Evolutionary conservation across 495 filamentous ascomycete species (phyloP), one percentile per base, ranked within the genome.

Genomic region (Hypoxylon crocopeplum): DNA sequence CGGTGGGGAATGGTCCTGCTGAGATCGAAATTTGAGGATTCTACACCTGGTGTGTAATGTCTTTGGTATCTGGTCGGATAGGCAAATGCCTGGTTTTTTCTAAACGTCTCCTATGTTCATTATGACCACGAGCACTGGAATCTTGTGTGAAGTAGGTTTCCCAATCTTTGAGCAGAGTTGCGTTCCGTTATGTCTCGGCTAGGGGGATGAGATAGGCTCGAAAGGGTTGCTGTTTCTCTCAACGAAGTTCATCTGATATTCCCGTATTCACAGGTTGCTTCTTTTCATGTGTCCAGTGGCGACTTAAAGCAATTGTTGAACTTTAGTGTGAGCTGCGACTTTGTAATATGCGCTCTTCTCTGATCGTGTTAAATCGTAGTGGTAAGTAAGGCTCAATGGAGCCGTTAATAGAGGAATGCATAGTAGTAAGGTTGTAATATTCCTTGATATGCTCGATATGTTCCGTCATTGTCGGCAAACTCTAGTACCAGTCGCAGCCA

Each of bases 1-100:
- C 62, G 2, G 41, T 41, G 17, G 56, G 56, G 30, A 52, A 46
- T 7, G 40, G 33, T 11, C 39, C 36, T 44, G 41, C 47, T 12
- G 59, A 57, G 29, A 25, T 19, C 2, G 53, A 27, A 11, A 37
- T 39, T 22, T 62, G 29, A 46, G 10, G 13, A 2, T 0, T 45
- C 49, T 27, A n/a, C 20, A n/a, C 11, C 7, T 36, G 12, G 22
- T 37, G 7, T 32, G n/a, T 17, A 11, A 30, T 37, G 27, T 15
- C 22, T 52, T 56, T 30, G 21, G 16, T 47, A 15, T 32, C 15
- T 7, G 17, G 16, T 37, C 39, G 40, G 41, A 39, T 49, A 21
- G 20, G 10, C 11, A 8, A 6, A 39, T 19, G 48, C 41, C n/a
- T n/a, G 37, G 15, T 41, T 29, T 24, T 20, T 29, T 42, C 22